These are phyloP conservation scores for Butyriboletus loyo DNA, from an alignment of 768 basidiomycete genomes.

Conservation along the genomic window DNA sequence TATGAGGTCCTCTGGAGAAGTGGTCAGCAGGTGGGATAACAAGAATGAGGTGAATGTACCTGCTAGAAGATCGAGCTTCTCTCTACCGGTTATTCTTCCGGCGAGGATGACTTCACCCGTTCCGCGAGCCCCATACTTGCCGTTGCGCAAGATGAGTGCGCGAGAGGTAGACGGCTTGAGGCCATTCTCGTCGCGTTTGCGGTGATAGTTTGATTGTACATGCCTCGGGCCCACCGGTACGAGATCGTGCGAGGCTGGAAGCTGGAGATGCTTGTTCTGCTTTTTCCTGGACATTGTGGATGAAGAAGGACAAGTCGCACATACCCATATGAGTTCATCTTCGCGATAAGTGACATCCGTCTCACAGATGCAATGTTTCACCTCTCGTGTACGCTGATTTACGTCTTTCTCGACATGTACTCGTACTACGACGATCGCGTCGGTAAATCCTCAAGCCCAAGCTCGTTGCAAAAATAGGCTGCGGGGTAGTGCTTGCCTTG, in stretches of 20 bases:
- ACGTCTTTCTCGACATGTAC: neutral
- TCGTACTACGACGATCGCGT: too few species aligned
- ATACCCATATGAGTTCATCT: neutral
- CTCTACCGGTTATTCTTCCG: constrained; percentile 66
- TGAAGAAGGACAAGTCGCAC: neutral
- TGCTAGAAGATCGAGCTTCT: constrained; percentile 77
- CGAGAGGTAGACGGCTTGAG: constrained; percentile 65
- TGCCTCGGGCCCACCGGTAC: constrained; percentile 55
- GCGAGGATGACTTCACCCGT: constrained; percentile 62
- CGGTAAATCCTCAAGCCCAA: neutral
- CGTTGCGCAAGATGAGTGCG: constrained; percentile 71
- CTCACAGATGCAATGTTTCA: neutral
- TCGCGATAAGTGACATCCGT: neutral
- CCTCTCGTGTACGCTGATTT: neutral
- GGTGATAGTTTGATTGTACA: constrained; percentile 34
- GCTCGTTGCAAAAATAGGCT: neutral
- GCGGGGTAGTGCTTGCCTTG: neutral
- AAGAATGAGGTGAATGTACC: constrained; percentile 39
- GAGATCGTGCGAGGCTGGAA: constrained; percentile 40
- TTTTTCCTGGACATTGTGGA: constrained; percentile 34
- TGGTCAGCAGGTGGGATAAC: neutral
- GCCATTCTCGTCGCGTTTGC: constrained; percentile 48
- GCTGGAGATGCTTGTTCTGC: constrained; percentile 7
- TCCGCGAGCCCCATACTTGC: constrained; percentile 69
- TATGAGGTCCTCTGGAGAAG: constrained; percentile 60